Base-by-base conservation (phyloP, 257 asterid genomes). In the Pogostemon cablin region DNA sequence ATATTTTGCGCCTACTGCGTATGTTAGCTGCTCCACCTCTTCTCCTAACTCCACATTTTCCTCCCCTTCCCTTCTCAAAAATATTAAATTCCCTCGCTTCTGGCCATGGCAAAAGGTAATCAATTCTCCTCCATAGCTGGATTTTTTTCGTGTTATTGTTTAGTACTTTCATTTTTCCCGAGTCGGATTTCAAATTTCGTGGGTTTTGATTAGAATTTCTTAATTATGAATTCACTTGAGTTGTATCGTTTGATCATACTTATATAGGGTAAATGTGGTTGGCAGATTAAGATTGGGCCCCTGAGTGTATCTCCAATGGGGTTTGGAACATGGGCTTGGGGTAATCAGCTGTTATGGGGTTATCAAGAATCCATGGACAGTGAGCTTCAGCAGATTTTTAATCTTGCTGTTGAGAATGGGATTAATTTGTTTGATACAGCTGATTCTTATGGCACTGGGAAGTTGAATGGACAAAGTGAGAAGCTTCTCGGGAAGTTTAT, bases 311-410 rank as follows among this genome's bases (percentile, higher is more conserved):
- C 99, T 40, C 99, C 97, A 4, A 93, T 93, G 96, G 99, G 99
- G 44, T 89, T 93, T 71, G 99, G 99, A 71, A 93, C 99, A 4
- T 93, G 99, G 99, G 96, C 99, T 4, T 93, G 97, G 99, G 99
- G 99, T 38, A 93, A 93, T 72, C 91, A 93, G 80, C 78, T 93
- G 65, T 78, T 93, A n/a, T 93, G 99, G 98, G 97, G 96, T 39
- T 91, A 93, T 77, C 81, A 86, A 67, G 92, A 93, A 80, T 87
- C 96, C 47, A 93, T 93, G 97, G 97, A 93, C 72, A 9, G 34
- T 61, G 92, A 93, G 79, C 96, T 93, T 79, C 99, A 89, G 81
- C 88, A 80, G 78, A 73, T 83, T 76, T 93, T 93, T 77, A 82
- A 91, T 77, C 85, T 93, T 65, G 96, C 97, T 3, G 83, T 91